A percentile compares a stretch with the other conserved stretches of the same genome.
These are phyloP conservation scores for Thermothelomyces thermophilus DNA, from an alignment of 2,329 filamentous ascomycete species.

Conservation along the genomic window DNA sequence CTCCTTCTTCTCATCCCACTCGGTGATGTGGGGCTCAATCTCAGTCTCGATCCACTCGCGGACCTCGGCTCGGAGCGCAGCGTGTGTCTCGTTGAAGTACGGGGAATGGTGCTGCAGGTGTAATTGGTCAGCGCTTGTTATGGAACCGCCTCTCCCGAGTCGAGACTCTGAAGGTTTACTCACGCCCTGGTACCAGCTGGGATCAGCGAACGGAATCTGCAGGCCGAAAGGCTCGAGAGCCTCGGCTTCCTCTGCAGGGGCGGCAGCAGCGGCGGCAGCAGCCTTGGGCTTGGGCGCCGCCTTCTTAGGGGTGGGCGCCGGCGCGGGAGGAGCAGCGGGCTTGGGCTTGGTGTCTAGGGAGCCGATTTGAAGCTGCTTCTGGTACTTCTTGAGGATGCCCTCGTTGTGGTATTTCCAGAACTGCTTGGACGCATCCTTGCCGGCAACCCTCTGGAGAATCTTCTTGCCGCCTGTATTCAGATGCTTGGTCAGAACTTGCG, in stretches of 20 bases:
- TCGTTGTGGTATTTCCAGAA: constrained; percentile 80
- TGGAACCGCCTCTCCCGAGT: too few relatives aligned
- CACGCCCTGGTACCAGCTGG: constrained; percentile 90
- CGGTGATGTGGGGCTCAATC: constrained; percentile 83
- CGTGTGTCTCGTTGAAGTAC: constrained; percentile 93
- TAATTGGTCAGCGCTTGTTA: constrained; percentile 7
- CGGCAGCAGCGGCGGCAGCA: constrained; percentile 30
- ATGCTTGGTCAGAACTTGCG: constrained; percentile 3
- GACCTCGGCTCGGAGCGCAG: constrained; percentile 80
- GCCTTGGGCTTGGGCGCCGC: constrained; percentile 34
- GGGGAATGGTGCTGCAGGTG: constrained; percentile 80
- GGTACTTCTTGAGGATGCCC: constrained; percentile 80
- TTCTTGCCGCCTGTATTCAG: constrained; percentile 50
- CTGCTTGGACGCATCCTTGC: constrained; percentile 61
- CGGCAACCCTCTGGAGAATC: constrained; percentile 56
- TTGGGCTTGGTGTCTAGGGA: constrained; percentile 83
- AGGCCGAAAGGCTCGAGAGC: constrained; percentile 79
- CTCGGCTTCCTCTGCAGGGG: constrained; percentile 51
- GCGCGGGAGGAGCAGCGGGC: constrained; percentile 49
- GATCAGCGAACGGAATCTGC: constrained; percentile 85
- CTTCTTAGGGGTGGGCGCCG: constrained; percentile 41
- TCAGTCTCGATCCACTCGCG: constrained; percentile 86
- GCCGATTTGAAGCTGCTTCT: constrained; percentile 68
- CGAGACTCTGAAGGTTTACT: constrained; percentile 30
- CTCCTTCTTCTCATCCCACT: constrained; percentile 94